Evolutionary conservation across 441 rosid species (phyloP), one percentile per base, ranked within the genome.

Genomic region (Populus tomentosa): DNA sequence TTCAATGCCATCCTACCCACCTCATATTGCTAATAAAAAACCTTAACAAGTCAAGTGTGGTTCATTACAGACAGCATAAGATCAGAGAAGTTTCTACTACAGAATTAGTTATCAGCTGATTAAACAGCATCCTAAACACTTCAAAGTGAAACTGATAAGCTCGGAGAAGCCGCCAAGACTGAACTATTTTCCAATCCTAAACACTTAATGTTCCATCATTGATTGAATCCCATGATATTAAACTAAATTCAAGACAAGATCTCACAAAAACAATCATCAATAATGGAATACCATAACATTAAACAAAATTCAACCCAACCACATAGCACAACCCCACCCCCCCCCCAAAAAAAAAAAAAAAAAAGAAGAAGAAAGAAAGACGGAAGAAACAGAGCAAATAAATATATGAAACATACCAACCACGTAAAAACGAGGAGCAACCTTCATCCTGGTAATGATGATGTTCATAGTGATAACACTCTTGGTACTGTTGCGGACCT

Each of bases 391-490:
- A 3, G 6, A 68, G 7, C 11, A 21, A 23, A 56, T 10, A 63
- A 69, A 61, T 42, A n/a, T n/a, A 70, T 28, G 32, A 30, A 36
- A 13, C 77, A 53, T 84, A 94, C 97, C 98, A 94, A 86, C 95
- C 97, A 65, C 70, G 85, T 61, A 91, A 65, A 73, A 94, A 85
- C n/a, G 98, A 90, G 61, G 65, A 62, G 80, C 93, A 89, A 21
- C 94, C 94, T 73, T 75, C 89, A 32, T 85, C 87, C 21, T 89
- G 86, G 83, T 84, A 70, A 84, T 84, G 90, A 66, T 89, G 80
- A 69, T 92, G 91, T 32, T 87, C 88, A 65, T 89, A 88, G 38
- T 87, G 82, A 72, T 74, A 71, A 42, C 81, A 85, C 61, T 87
- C 89, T 61, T 88, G 89, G 40, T 82, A 81, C 62, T 81, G 92